These are phyloP conservation scores for Apiospora aurea DNA, from an alignment of 2,329 filamentous ascomycete genomes.

Conservation along the genomic window DNA sequence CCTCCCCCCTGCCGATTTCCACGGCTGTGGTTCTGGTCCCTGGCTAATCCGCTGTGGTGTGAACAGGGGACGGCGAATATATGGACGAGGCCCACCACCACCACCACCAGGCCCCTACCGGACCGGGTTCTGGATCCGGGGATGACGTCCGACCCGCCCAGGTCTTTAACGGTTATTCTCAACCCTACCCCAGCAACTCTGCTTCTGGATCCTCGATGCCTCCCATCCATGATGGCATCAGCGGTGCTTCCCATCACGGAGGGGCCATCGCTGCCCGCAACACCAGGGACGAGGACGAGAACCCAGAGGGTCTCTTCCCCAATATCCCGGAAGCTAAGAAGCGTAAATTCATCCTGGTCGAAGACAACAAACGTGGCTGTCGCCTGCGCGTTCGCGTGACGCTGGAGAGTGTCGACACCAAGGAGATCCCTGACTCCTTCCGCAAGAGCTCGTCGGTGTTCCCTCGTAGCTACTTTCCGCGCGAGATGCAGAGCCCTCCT, in stretches of 20 bases:
- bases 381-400: conserved; percentile 89
- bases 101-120: conserved; percentile 67
- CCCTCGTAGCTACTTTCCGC: conserved; percentile 88
- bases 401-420: conserved; percentile 91
- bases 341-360: conserved; percentile 95
- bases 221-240: conserved; percentile 47
- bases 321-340: conserved; percentile 89
- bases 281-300: conserved; percentile 58
- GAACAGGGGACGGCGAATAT: conserved; percentile 68
- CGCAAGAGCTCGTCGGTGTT: conserved; percentile 89
- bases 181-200: conserved; percentile 47
- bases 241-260: conserved; percentile 45
- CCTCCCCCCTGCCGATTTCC: conserved; percentile 12
- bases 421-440: conserved; percentile 95
- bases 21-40: conserved; percentile 25
- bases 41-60: conserved; percentile 42
- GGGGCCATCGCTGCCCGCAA: conserved; percentile 41
- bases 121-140: conserved; percentile 52
- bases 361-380: conserved; percentile 82
- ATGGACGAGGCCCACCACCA: conserved; percentile 71
- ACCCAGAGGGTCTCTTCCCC: conserved; percentile 78
- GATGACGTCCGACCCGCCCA: conserved; percentile 63
- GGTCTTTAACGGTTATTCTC: conserved; percentile 44
- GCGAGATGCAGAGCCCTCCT: conserved; percentile 89
- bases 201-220: conserved; percentile 48